Base-by-base conservation (phyloP, 305 asterid genomes). In the Lippia alba region DNA sequence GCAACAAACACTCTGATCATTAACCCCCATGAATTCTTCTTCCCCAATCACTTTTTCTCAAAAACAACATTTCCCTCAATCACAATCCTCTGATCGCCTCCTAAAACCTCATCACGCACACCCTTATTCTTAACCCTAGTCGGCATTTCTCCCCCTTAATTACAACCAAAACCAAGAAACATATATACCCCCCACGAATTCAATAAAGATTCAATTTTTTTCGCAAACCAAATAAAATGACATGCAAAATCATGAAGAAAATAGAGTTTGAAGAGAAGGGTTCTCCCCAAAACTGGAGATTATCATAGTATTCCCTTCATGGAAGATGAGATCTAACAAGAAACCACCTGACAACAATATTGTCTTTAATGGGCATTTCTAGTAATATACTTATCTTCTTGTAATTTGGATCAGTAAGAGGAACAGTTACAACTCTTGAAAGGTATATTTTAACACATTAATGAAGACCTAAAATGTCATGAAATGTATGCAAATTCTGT, bases 81-180 rank as follows among this genome's bases (percentile, higher is more conserved):
- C 12, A 20, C 34, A 64, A 66, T 14, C 58, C 60, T 33, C 66
- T 54, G 60, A 65, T 80, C 77, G 64, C 59, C 81, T 36, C 30
- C 51, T 34, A 36, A 51, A 40, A 66, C 69, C 68, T 62, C 82
- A 53, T 78, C 82, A 19, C 18, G 34, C 12, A 73, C 83, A 58
- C 76, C 80, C 62, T 78, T 81, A 44, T 76, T 71, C 83, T 76
- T 71, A 56, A 41, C 69, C 24, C 75, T 75, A 8, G 69, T 69
- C 24, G 84, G 74, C 85, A 78, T 70, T 74, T 34, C 6, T 34
- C 6, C n/a, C 58, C 44, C 40, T 48, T 64, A 9, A 7, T 17
- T 8, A 64, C 2, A 46, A 33, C 12, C 9, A 14, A 14, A 46
- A 64, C 40, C n/a, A 14, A 48, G 39, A 8, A n/a, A n/a, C n/a